Base-by-base conservation (phyloP, 306 rosid species). In the Trichosanthes truncata region DNA sequence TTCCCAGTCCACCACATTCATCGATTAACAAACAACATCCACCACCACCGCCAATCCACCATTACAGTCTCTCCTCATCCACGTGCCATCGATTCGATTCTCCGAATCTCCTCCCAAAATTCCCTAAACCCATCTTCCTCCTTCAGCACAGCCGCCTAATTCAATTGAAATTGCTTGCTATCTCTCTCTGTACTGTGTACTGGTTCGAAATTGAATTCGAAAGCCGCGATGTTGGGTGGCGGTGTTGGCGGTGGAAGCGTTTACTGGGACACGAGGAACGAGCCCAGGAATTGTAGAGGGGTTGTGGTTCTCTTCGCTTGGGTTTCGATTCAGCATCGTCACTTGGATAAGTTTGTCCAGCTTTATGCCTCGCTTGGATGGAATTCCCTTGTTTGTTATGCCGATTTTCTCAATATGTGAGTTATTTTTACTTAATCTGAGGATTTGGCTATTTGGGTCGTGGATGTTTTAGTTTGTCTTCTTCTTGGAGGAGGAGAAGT, bases 301-400 rank as follows among this genome's bases (percentile, higher is more conserved):
- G 85, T 95, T 76, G 97, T 83, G 38, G 97, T 93, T 63, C 82
- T 93, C 43, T 95, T 93, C 71, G 84, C 97, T 86, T 95, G 99
- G 99, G 89, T 89, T 86, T 95, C 99, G 68, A 84, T 91, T 86
- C 85, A 87, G 6, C 87, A 89, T 63, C 69, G 82, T 3, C 82
- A 83, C 74, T 81, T 93, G 82, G 72, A 60, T 18, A 88, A 86
- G 80, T 87, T 83, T 52, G 91, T 93, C 17, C 87, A 95, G 62
- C 85, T 95, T 76, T 95, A 91, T 71, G 84, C 92, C 1, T 89
- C 97, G 78, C 87, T 93, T 5, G 87, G 97, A 25, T 95, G 98
- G 97, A 90, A 93, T 82, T 90, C 94, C 23, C 96, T 95, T 45
- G 90, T 95, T 73, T 93, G 92, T 84, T 87, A 87, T 86, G 88